A percentile compares a stretch with the other conserved stretches of the same genome.
phyloP scores from a whole-genome alignment of 257 asterid genomes.

The Rehmannia glutinosa region DNA sequence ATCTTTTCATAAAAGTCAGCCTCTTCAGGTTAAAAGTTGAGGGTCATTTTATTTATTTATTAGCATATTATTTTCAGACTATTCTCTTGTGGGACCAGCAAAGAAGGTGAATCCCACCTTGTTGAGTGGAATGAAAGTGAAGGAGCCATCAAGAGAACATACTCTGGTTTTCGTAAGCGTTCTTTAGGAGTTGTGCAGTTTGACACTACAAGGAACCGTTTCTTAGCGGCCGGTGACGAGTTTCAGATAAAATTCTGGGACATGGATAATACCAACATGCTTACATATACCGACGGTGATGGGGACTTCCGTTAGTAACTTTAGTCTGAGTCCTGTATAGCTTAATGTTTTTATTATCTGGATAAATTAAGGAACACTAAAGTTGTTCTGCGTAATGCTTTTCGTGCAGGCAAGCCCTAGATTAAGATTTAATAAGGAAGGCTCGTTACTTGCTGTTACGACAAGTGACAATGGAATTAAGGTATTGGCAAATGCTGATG shows the following conservation, averaged over 20 bases:
- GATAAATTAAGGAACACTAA: background rate
- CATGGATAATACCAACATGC: slow-evolving; percentile 74
- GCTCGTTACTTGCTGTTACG: slow-evolving; percentile 84
- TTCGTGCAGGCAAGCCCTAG: slow-evolving; percentile 78
- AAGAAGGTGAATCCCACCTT: slow-evolving; percentile 97
- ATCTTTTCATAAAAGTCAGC: no score
- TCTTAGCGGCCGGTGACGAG: slow-evolving; percentile 96
- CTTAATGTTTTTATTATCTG: slow-evolving; percentile 14
- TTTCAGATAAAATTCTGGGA: slow-evolving; percentile 96
- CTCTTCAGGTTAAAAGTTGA: background rate
- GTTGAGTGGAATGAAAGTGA: slow-evolving; percentile 99
- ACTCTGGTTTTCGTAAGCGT: slow-evolving; percentile 80
- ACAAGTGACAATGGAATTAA: slow-evolving; percentile 91
- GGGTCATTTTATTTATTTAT: background rate
- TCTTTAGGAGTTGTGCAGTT: slow-evolving; percentile 92
- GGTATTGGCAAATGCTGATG: slow-evolving; percentile 76
- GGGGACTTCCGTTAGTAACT: slow-evolving; percentile 94
- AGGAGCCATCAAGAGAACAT: slow-evolving; percentile 92
- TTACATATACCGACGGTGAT: slow-evolving; percentile 72
- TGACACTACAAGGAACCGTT: slow-evolving; percentile 83
- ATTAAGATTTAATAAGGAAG: slow-evolving; percentile 84
- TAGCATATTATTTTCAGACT: slow-evolving; percentile 54
- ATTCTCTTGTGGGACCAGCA: slow-evolving; percentile 97
- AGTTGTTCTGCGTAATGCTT: background rate
- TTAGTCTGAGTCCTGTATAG: background rate